Base-by-base conservation (phyloP, 2,329 filamentous ascomycete species). In the Lecanoromycetidae sp. region DNA sequence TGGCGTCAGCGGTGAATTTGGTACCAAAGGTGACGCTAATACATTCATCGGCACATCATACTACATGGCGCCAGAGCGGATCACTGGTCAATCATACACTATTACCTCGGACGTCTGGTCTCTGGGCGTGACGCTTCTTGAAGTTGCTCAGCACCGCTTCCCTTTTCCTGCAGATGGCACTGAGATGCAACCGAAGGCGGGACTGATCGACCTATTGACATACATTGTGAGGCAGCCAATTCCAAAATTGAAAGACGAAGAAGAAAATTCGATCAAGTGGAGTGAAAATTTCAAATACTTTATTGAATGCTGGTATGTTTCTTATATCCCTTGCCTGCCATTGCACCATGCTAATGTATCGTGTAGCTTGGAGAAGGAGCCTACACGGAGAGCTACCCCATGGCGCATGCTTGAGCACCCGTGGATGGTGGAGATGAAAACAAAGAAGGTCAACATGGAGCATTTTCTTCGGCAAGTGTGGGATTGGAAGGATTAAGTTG, bases 351-450 rank as follows among this genome's bases (percentile, higher is more conserved):
- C 9, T 40, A 19, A 17, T 19, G 38, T n/a, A 46, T 22, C 9
- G 12, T 38, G n/a, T 54, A 96, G 91, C 69, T 76, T 98, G 49
- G 91, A 98, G 66, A 98, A 98, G 68, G 87, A 95, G 57, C 81
- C 86, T 17, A 76, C 75, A 49, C 79, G 88, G 59, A 76, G 91
- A 62, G 91, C 90, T 25, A 94, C 85, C 50, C 91, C 91, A 10
- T 98, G 91, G 91, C 85, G 90, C 59, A 98, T 98, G 88, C 77
- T 94, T 54, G 91, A 98, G 62, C 91, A 98, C 67, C 91, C 91
- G 2, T 98, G 91, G 91, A 94, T 98, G 82, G 71, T 86, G 34
- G 91, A 98, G 60, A 96, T 96, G 86, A 83, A 82, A 59, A 75
- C 79, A 46, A 96, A 95, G 72, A 86, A 91, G 57, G 91, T 98